These are phyloP conservation scores for Fusarium setosum DNA, from an alignment of 2,329 filamentous ascomycete genomes.

Conservation along the genomic window DNA sequence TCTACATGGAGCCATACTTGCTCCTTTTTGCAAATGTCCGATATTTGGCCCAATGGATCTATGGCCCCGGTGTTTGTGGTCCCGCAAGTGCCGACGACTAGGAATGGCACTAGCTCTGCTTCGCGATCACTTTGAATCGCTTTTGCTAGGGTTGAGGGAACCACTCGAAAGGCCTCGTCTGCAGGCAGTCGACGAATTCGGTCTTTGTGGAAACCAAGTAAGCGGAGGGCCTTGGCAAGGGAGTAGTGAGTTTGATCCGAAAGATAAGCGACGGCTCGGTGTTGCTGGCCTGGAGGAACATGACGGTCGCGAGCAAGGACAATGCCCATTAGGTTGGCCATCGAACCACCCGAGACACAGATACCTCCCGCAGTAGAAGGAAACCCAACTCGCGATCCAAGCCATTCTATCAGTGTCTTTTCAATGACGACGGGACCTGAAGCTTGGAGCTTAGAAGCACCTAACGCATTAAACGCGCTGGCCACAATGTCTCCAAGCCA, in stretches of 20 bases:
- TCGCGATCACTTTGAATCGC: not conserved
- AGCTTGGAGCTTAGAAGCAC: constrained; percentile 35
- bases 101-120: constrained; percentile 2
- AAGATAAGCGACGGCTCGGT: constrained; percentile 2
- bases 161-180: not conserved
- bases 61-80: constrained; percentile 27
- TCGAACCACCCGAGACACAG: constrained; percentile 41
- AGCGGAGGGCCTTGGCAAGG: constrained; percentile 7
- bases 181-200: not conserved
- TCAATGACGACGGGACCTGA: constrained; percentile 38
- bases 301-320: constrained; percentile 32
- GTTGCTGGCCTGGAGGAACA: constrained; percentile 17
- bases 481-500: constrained; percentile 38
- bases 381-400: constrained; percentile 27
- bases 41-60: not conserved
- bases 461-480: constrained; percentile 34
- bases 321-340: constrained; percentile 41
- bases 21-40: constrained; percentile 17
- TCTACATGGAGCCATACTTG: constrained; percentile 40
- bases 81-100: constrained; percentile 29
- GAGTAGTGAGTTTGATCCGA: constrained; percentile 25
- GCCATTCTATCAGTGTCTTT: constrained; percentile 39
- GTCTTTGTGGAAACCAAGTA: constrained; percentile 10
- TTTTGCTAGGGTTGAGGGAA: rapidly evolving
- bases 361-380: constrained; percentile 31